A percentile compares a stretch with the other conserved stretches of the same genome.
Conservation (phyloP, 495 filamentous ascomycete species). For the Friedmanniomyces simplex region DNA sequence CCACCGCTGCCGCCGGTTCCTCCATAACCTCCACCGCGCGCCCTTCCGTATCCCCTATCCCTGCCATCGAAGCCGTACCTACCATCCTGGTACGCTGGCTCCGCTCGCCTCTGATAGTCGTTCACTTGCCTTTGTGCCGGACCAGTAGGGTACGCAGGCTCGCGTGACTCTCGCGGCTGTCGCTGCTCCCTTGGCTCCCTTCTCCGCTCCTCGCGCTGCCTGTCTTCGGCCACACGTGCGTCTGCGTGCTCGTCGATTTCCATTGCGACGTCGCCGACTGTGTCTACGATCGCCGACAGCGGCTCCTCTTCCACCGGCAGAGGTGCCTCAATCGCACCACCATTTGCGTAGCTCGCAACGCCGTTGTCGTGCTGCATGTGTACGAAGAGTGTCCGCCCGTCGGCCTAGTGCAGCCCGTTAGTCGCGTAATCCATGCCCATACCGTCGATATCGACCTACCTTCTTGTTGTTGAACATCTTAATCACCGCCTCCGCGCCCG, state of each 20-base stretch:
- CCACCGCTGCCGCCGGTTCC: neutral
- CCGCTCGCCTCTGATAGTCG: conserved; percentile 3
- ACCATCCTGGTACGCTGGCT: conserved; percentile 5
- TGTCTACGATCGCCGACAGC: neutral
- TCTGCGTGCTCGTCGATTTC: conserved; percentile 27
- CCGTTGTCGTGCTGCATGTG: conserved; percentile 28
- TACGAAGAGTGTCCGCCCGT: conserved; percentile 71
- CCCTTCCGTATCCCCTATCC: neutral
- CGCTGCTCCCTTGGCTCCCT: neutral
- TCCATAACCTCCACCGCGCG: neutral
- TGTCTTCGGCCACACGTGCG: conserved; percentile 8
- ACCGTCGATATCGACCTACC: conserved; percentile 34
- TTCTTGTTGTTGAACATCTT: conserved; percentile 77
- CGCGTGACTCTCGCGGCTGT: neutral
- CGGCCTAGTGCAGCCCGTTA: conserved; percentile 48
- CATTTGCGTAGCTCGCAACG: neutral
- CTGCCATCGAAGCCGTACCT: conserved; percentile 11
- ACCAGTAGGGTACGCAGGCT: neutral
- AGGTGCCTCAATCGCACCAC: neutral
- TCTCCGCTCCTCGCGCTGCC: conserved; percentile 17
- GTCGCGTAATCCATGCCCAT: neutral
- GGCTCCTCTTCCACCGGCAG: conserved; percentile 1
- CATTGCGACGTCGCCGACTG: conserved; percentile 22
- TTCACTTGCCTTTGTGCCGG: neutral
- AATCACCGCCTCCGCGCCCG: conserved; percentile 69